Conservation (phyloP, 208 protist genomes). For the Acanthamoeba royreba region DNA sequence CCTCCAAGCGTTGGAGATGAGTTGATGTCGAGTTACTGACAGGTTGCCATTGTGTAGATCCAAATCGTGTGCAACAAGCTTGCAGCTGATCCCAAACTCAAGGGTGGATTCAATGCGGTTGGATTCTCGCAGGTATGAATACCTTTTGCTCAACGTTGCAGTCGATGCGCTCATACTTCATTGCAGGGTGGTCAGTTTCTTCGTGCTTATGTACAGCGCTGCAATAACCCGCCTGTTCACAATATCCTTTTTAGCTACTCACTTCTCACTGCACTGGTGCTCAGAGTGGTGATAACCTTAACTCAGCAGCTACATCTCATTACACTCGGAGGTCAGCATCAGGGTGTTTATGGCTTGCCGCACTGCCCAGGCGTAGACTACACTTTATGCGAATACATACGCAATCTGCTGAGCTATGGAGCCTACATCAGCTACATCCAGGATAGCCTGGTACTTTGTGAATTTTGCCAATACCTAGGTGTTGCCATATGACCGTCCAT, state of each 20-base stretch:
- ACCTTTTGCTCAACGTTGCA: background rate
- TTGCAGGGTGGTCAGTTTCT: slow-evolving; percentile 20
- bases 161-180: background rate
- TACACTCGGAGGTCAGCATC: slow-evolving; percentile 67
- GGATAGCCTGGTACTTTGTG: background rate
- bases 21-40: background rate
- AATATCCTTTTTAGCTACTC: slow-evolving; percentile 22
- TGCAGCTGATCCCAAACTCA: slow-evolving; percentile 54
- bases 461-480: slow-evolving; percentile 29
- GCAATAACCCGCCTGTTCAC: slow-evolving; percentile 55
- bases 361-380: slow-evolving; percentile 23
- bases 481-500: background rate
- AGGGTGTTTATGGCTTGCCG: slow-evolving; percentile 60
- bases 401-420: slow-evolving; percentile 34
- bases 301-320: slow-evolving; percentile 28
- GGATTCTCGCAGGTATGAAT: slow-evolving; percentile 66
- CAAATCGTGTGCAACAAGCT: slow-evolving; percentile 45
- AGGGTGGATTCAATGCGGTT: slow-evolving; percentile 69
- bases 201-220: slow-evolving; percentile 63
- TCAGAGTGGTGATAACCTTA: background rate
- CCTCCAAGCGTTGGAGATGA: background rate
- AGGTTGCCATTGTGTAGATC: background rate
- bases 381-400: slow-evolving; percentile 45
- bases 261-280: background rate
- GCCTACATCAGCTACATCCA: slow-evolving; percentile 21